Conservation (phyloP, 2,329 filamentous ascomycete genomes). For the Diplodia intermedia region DNA sequence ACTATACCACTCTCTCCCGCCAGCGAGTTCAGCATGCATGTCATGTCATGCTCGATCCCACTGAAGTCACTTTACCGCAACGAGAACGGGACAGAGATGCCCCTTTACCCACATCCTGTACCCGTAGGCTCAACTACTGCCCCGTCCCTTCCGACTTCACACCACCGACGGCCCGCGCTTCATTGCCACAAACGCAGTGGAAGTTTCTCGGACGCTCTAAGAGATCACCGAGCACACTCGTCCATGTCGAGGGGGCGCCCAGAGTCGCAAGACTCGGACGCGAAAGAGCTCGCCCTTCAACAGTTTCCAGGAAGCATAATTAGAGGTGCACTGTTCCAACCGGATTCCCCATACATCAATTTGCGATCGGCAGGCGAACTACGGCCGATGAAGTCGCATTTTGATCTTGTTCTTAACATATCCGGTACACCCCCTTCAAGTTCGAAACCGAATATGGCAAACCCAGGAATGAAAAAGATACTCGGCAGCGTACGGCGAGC, state of each 20-base stretch:
- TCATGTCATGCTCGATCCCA: conserved; percentile 66
- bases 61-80: conserved; percentile 47
- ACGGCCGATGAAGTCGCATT: conserved; percentile 42
- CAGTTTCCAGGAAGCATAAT: conserved; percentile 81
- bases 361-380: conserved; percentile 42
- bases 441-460: conserved; percentile 55
- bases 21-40: conserved; percentile 62
- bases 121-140: conserved; percentile 33
- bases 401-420: conserved; percentile 42
- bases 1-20: conserved; percentile 53
- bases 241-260: conserved; percentile 10
- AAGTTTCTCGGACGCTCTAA: conserved; percentile 83
- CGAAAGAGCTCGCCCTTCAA: conserved; percentile 46
- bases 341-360: conserved; percentile 80
- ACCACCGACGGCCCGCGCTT: conserved; percentile 44
- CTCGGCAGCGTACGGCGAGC: conserved; percentile 86
- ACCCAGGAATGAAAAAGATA: conserved; percentile 81
- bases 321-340: conserved; percentile 82
- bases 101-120: conserved; percentile 49
- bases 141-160: conserved; percentile 12
- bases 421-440: conserved; percentile 36
- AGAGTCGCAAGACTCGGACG: conserved; percentile 6
- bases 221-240: conserved; percentile 63
- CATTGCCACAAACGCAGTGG: conserved; percentile 78
- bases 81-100: conserved; percentile 48